phyloP scores from a whole-genome alignment of 2,329 filamentous ascomycete species.

The Tolypocladium endophyticum region DNA sequence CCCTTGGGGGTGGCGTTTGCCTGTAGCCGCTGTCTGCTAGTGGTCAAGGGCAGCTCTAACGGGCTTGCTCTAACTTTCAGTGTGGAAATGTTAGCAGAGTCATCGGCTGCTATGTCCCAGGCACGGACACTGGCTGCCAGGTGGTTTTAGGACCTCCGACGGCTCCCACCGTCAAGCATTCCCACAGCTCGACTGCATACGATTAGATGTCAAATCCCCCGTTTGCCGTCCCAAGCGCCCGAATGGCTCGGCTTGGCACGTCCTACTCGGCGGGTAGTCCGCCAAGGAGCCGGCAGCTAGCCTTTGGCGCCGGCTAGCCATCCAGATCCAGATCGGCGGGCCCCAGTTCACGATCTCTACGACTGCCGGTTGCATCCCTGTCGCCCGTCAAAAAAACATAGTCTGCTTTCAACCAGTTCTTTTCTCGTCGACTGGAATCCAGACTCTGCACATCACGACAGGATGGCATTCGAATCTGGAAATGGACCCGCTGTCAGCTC shows the following conservation, averaged over 20 bases:
- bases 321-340: background rate
- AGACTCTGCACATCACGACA: background rate
- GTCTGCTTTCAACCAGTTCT: background rate
- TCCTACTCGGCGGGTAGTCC: background rate
- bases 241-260: background rate
- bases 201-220: background rate
- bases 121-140: background rate
- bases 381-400: background rate
- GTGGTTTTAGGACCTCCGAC: background rate
- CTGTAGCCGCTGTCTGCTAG: background rate
- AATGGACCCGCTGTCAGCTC: background rate
- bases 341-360: background rate
- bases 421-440: background rate
- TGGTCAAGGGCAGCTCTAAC: background rate
- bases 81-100: background rate
- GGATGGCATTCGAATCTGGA: background rate
- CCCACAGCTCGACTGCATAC: background rate
- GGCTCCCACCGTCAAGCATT: background rate
- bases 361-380: background rate
- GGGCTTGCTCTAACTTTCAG: background rate
- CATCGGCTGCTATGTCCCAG: background rate
- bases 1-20: background rate
- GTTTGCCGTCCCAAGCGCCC: background rate
- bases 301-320: background rate
- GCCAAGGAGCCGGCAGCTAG: background rate